These are phyloP conservation scores for Capsella rubella DNA, from an alignment of 441 rosid species.

Conservation along the genomic window DNA sequence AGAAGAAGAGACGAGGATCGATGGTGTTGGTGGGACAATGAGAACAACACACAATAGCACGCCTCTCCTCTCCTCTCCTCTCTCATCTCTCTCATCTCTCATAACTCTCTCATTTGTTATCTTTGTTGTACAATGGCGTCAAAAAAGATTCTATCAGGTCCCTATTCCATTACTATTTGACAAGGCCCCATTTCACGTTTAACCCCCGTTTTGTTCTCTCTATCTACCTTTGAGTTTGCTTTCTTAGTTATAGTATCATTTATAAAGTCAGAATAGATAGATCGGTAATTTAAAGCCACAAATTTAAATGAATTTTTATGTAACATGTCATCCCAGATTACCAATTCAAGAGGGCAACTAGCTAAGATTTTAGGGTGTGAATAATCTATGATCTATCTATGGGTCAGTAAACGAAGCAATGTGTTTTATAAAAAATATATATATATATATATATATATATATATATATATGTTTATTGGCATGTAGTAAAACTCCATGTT, in stretches of 20 bases:
- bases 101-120: not conserved
- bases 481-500: not conserved
- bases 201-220: not conserved
- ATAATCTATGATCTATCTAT: not conserved
- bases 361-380: not conserved
- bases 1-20: no score
- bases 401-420: not conserved
- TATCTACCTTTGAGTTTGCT: not conserved
- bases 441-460: no score
- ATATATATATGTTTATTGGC: no score
- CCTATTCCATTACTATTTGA: conserved; percentile 25
- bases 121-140: conserved; percentile 1
- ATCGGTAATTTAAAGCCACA: not conserved
- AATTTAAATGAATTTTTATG: not conserved
- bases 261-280: not conserved
- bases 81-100: conserved; percentile 5
- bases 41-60: conserved; percentile 39
- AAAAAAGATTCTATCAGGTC: conserved; percentile 18
- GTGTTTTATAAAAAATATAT: no score
- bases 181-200: conserved; percentile 1
- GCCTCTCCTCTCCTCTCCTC: conserved; percentile 18
- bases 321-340: not conserved
- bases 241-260: not conserved
- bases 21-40: conserved; percentile 32
- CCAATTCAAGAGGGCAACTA: not conserved